These are phyloP conservation scores for Boechera retrofracta DNA, from an alignment of 345 rosid species.

Conservation along the genomic window DNA sequence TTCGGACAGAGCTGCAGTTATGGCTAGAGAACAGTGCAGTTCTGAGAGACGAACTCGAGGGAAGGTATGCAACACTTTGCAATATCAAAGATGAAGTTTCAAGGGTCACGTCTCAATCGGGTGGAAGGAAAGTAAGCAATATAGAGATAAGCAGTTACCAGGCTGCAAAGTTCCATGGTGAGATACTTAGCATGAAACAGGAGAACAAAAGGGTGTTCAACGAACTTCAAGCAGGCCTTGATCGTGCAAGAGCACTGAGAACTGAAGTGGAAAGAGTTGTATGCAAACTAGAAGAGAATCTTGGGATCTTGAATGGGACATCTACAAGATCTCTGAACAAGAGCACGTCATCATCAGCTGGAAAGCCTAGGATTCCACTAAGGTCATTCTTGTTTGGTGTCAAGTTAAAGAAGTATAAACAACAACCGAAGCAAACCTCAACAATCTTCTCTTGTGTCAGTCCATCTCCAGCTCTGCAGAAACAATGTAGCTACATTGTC, in stretches of 20 bases:
- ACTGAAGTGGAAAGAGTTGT: slow-evolving; percentile 61
- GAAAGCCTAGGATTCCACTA: slow-evolving; percentile 66
- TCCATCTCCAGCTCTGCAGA: slow-evolving; percentile 57
- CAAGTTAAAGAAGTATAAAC: slow-evolving; percentile 68
- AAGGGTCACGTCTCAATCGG: slow-evolving; percentile 41
- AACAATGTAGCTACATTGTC: slow-evolving; percentile 53
- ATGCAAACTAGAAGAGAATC: slow-evolving; percentile 54
- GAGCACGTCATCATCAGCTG: slow-evolving; percentile 32
- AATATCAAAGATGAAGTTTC: slow-evolving; percentile 69
- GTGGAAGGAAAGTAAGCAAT: slow-evolving; percentile 25
- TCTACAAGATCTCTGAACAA: slow-evolving; percentile 40
- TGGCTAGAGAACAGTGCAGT: slow-evolving; percentile 79
- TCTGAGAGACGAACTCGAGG: slow-evolving; percentile 70
- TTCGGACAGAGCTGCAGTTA: slow-evolving; percentile 65
- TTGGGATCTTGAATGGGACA: slow-evolving; percentile 38
- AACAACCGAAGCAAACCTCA: slow-evolving; percentile 37
- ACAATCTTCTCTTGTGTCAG: slow-evolving; percentile 61
- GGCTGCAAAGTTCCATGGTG: slow-evolving; percentile 84
- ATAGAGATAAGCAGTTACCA: slow-evolving; percentile 58
- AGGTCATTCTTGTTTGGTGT: slow-evolving; percentile 87
- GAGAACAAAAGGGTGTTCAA: slow-evolving; percentile 68
- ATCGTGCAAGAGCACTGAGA: slow-evolving; percentile 52
- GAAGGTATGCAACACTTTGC: slow-evolving; percentile 57
- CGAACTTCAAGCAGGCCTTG: slow-evolving; percentile 62
- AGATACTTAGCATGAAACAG: slow-evolving; percentile 84